Evolutionary conservation across 495 filamentous ascomycete genomes (phyloP).

Genomic region (Penicillium malachiteum): DNA sequence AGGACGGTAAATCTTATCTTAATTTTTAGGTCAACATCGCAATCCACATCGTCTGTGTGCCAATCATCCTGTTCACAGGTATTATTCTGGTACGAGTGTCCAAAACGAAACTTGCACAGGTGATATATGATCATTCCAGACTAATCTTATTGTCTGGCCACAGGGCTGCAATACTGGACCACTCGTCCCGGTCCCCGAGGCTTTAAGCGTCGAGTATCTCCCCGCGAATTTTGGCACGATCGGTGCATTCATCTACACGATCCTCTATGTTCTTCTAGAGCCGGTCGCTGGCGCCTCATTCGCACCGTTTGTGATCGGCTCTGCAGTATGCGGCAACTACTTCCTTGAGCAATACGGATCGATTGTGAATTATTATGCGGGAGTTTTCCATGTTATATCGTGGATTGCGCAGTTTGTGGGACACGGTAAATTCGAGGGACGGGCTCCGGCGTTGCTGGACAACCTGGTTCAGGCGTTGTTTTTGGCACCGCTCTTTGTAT

Average conservation of each 20-base stretch:
- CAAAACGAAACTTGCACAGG: no score
- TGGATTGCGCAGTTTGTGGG: constrained; percentile 92
- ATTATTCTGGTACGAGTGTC: constrained; percentile 68
- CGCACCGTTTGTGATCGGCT: constrained; percentile 68
- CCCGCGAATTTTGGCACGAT: constrained; percentile 80
- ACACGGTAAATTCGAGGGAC: constrained; percentile 84
- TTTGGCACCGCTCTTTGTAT: constrained; percentile 97
- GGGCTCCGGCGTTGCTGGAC: constrained; percentile 85
- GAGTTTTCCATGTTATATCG: constrained; percentile 63
- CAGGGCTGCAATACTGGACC: constrained; percentile 76
- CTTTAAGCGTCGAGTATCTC: constrained; percentile 70
- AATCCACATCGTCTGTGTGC: constrained; percentile 91
- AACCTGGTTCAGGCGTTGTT: constrained; percentile 89
- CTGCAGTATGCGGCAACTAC: constrained; percentile 72
- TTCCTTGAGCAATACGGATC: constrained; percentile 64
- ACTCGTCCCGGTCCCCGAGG: constrained; percentile 67
- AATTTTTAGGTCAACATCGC: constrained; percentile 68
- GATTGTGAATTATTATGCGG: constrained; percentile 68
- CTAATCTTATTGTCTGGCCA: background rate
- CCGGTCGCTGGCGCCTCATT: constrained; percentile 81
- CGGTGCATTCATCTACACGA: constrained; percentile 66
- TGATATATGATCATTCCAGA: no score
- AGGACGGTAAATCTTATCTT: background rate
- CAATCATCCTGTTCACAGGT: constrained; percentile 73
- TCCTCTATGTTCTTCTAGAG: constrained; percentile 87